Evolutionary conservation across 345 rosid genomes (phyloP).

Genomic region (Erysimum cheiranthoides): DNA sequence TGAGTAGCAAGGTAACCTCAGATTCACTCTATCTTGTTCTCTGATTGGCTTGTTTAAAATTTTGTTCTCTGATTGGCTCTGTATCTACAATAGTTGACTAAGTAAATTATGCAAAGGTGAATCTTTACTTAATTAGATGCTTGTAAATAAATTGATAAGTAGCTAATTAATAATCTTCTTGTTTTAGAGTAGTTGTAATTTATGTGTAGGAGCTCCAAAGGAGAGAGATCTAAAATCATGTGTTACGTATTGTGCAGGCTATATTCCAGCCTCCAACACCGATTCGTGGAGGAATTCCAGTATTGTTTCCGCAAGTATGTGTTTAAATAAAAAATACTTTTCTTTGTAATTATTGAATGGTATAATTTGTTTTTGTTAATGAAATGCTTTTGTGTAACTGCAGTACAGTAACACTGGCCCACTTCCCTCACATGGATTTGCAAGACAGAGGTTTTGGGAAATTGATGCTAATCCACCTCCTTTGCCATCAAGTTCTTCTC

Average conservation of each 20-base stretch:
- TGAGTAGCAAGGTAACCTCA: constrained; percentile 71
- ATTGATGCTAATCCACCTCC: constrained; percentile 80
- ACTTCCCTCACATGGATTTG: constrained; percentile 89
- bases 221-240: constrained; percentile 18
- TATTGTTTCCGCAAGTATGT: constrained; percentile 92
- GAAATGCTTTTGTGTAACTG: constrained; percentile 28
- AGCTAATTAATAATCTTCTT: background rate
- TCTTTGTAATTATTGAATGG: background rate
- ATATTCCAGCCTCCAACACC: constrained; percentile 69
- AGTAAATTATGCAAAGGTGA: background rate
- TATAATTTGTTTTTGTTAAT: constrained; percentile 34
- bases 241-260: constrained; percentile 55
- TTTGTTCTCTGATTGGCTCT: background rate
- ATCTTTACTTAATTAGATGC: background rate
- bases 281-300: constrained; percentile 91
- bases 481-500: constrained; percentile 47
- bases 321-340: background rate
- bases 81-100: background rate
- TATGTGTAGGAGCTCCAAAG: background rate
- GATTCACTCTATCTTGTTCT: constrained; percentile 13
- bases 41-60: background rate
- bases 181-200: background rate
- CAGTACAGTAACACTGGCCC: constrained; percentile 75
- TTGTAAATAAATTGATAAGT: background rate
- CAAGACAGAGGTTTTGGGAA: constrained; percentile 73